Evolutionary conservation across 2,329 filamentous ascomycete species (phyloP).

Genomic region (Aspergillus versicolor): DNA sequence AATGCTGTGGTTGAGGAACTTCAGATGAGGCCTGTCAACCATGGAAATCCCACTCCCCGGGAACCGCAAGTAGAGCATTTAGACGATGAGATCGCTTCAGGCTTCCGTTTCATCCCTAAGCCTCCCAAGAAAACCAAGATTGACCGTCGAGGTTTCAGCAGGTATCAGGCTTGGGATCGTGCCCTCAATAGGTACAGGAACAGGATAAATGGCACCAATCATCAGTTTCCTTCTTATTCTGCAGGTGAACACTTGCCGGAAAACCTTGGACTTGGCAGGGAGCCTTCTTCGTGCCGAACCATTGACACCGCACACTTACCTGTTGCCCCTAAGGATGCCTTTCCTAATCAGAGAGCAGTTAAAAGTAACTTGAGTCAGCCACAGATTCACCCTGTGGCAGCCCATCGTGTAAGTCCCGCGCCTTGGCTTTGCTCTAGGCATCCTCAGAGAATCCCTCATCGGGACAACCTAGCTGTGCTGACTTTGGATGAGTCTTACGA

Average conservation of each 20-base stretch:
- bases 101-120: slow-evolving; percentile 37
- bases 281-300: slow-evolving; percentile 14
- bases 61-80: slow-evolving; percentile 28
- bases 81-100: slow-evolving; percentile 37
- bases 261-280: slow-evolving; percentile 9
- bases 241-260: slow-evolving; percentile 22
- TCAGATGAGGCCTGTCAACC: slow-evolving; percentile 30
- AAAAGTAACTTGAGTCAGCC: slow-evolving; percentile 15
- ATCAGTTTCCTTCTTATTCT: slow-evolving; percentile 15
- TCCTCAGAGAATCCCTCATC: background rate
- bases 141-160: slow-evolving; percentile 46
- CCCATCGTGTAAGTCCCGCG: slow-evolving; percentile 21
- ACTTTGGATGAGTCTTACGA: slow-evolving; percentile 27
- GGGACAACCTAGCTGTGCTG: slow-evolving; percentile 19
- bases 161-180: slow-evolving; percentile 49
- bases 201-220: slow-evolving; percentile 20
- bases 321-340: slow-evolving; percentile 12
- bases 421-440: background rate
- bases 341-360: slow-evolving; percentile 15
- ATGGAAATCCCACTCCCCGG: slow-evolving; percentile 19
- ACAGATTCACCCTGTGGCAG: slow-evolving; percentile 8
- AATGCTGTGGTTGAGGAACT: slow-evolving; percentile 36
- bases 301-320: slow-evolving; percentile 13
- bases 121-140: slow-evolving; percentile 33
- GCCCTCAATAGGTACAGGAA: slow-evolving; percentile 42